These are phyloP conservation scores for Cyclotella sp. DNA, from an alignment of 108 stramenopile species.

Conservation along the genomic window DNA sequence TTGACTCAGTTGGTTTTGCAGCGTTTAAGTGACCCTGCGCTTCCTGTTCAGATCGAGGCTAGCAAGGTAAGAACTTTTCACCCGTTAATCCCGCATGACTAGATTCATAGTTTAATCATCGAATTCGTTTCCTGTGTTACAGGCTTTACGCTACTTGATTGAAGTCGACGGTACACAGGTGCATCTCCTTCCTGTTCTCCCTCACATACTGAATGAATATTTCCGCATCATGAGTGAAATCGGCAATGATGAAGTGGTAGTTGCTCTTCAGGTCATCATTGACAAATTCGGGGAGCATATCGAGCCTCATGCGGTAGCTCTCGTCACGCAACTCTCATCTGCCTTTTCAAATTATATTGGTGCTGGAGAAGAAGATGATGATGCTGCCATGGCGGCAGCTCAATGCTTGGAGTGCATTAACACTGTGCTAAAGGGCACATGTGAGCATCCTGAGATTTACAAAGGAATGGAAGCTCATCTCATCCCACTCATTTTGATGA, in stretches of 20 bases:
- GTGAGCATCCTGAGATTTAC: slow-evolving; percentile 78
- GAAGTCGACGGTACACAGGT: slow-evolving; percentile 90
- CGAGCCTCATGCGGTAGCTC: slow-evolving; percentile 90
- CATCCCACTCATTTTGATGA: slow-evolving; percentile 85
- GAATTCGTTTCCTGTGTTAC: not conserved
- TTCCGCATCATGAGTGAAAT: slow-evolving; percentile 99
- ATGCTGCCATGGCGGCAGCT: slow-evolving; percentile 96
- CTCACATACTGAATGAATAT: slow-evolving; percentile 93
- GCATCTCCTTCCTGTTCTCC: slow-evolving; percentile 89
- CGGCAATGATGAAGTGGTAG: slow-evolving; percentile 95
- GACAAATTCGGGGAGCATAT: slow-evolving; percentile 96
- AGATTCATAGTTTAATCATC: not conserved
- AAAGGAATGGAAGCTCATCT: slow-evolving; percentile 90
- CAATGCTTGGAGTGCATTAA: slow-evolving; percentile 96
- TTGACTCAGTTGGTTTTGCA: slow-evolving; percentile 77
- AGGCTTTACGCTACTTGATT: slow-evolving; percentile 90
- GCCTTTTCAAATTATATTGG: slow-evolving; percentile 91
- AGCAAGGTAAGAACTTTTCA: slow-evolving; percentile 52
- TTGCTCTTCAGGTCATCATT: slow-evolving; percentile 92
- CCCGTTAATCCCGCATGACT: not conserved
- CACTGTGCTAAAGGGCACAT: slow-evolving; percentile 90
- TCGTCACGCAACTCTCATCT: slow-evolving; percentile 88
- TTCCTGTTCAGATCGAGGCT: slow-evolving; percentile 98
- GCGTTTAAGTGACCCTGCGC: slow-evolving; percentile 89
- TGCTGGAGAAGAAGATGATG: slow-evolving; percentile 95